Evolutionary conservation across 345 rosid genomes (phyloP).

Genomic region (Psidium friedrichsthalianum): DNA sequence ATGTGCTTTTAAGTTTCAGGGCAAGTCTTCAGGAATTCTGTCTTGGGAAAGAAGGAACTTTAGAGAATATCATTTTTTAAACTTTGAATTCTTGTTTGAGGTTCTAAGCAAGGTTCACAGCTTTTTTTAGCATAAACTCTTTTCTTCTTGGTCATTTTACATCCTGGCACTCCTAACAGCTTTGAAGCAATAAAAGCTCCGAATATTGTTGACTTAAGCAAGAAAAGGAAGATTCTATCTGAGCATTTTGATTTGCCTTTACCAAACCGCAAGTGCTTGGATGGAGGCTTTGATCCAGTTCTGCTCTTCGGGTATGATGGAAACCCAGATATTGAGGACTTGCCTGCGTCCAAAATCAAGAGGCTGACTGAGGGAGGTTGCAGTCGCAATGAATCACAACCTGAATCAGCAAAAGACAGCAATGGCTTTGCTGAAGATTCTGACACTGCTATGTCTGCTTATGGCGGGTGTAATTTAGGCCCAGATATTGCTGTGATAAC

Average conservation of each 20-base stretch:
- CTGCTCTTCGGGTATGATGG: neutral
- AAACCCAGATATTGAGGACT: neutral
- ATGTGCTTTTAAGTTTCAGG: neutral
- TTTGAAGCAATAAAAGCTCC: neutral
- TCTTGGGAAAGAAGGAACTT: neutral
- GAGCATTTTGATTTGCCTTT: constrained; percentile 41
- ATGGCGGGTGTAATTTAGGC: constrained; percentile 11
- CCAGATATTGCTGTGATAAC: neutral
- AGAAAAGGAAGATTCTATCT: constrained; percentile 44
- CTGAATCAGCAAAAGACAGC: constrained; percentile 40
- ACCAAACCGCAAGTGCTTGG: constrained; percentile 38
- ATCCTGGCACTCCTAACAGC: constrained; percentile 1
- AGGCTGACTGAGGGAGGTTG: constrained; percentile 4
- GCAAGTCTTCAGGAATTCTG: neutral
- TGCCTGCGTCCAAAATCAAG: constrained; percentile 1
- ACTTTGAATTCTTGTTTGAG: neutral
- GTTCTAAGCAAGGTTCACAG: neutral
- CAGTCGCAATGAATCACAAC: constrained; percentile 11
- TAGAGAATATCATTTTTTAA: neutral
- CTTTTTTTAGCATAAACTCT: neutral
- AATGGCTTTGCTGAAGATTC: constrained; percentile 25
- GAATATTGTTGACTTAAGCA: constrained; percentile 10
- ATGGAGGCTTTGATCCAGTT: constrained; percentile 10
- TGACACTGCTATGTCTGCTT: constrained; percentile 8
- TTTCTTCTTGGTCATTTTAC: neutral